Evolutionary conservation across 441 rosid genomes (phyloP).

Genomic region (Croton setiger): DNA sequence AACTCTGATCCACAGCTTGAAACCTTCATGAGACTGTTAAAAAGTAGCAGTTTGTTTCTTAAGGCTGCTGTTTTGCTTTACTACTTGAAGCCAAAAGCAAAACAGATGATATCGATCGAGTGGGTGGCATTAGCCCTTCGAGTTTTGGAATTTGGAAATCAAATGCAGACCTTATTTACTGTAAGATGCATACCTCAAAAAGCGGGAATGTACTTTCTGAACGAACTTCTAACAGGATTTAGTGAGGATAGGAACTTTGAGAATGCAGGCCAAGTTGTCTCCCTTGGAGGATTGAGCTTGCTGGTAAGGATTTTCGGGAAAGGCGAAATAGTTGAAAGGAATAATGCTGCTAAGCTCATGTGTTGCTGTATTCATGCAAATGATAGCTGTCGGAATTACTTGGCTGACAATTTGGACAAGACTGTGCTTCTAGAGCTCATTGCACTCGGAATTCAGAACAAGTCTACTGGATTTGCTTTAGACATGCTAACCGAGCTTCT

Average conservation of each 20-base stretch:
- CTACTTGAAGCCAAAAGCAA: conserved; percentile 53
- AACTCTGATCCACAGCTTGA: conserved; percentile 49
- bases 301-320: conserved; percentile 32
- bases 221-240: conserved; percentile 55
- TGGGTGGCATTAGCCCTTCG: conserved; percentile 58
- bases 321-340: conserved; percentile 37
- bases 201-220: conserved; percentile 57
- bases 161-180: conserved; percentile 47
- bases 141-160: conserved; percentile 60
- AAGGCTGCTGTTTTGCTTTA: conserved; percentile 58
- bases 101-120: conserved; percentile 55
- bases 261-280: conserved; percentile 50
- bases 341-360: conserved; percentile 35
- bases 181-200: conserved; percentile 45
- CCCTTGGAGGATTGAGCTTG: conserved; percentile 52
- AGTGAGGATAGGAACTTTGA: conserved; percentile 56
- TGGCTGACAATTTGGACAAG: conserved; percentile 43
- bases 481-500: conserved; percentile 44
- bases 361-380: conserved; percentile 45
- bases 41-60: conserved; percentile 46
- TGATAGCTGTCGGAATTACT: conserved; percentile 43
- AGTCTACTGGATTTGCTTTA: conserved; percentile 26
- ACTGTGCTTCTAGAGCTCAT: conserved; percentile 49
- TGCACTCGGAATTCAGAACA: conserved; percentile 29
- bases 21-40: conserved; percentile 44